Percentiles rank a stretch among this genome's conserved stretches.
phyloP scores from a whole-genome alignment of 192 early-diverging fungal species.

The Oehlia diaphana region DNA sequence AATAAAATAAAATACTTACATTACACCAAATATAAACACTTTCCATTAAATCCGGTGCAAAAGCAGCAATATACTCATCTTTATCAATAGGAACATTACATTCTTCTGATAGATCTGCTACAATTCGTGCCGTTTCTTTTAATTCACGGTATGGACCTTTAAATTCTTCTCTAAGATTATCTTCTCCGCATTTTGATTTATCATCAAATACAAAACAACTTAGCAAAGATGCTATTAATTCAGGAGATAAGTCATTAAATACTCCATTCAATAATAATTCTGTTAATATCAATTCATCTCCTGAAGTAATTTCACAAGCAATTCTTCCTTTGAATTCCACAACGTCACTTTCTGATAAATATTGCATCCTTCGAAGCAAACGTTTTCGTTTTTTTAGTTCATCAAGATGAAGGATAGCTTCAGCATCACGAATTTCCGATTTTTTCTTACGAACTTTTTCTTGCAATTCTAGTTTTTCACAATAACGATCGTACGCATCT shows the following conservation, averaged over 20 bases:
- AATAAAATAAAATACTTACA: conserved; percentile 31
- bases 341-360: conserved; percentile 73
- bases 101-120: conserved; percentile 85
- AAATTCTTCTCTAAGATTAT: conserved; percentile 73
- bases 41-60: conserved; percentile 90
- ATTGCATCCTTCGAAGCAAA: conserved; percentile 80
- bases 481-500: conserved; percentile 54
- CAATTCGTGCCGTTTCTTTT: conserved; percentile 82
- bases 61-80: conserved; percentile 84
- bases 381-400: conserved; percentile 84
- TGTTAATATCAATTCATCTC: conserved; percentile 88
- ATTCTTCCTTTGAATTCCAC: conserved; percentile 94
- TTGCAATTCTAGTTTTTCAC: not conserved
- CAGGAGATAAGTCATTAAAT: conserved; percentile 83
- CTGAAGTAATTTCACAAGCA: conserved; percentile 90
- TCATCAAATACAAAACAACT: conserved; percentile 93
- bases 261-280: conserved; percentile 93
- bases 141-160: conserved; percentile 70
- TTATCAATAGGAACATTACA: conserved; percentile 86
- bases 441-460: conserved; percentile 45
- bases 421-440: conserved; percentile 57
- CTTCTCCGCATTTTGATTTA: conserved; percentile 56
- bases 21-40: conserved; percentile 89
- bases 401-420: conserved; percentile 83
- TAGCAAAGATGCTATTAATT: conserved; percentile 80